Evolutionary conservation across 192 early-diverging fungal species (phyloP).

Genomic region (Geranomyces michiganensis): DNA sequence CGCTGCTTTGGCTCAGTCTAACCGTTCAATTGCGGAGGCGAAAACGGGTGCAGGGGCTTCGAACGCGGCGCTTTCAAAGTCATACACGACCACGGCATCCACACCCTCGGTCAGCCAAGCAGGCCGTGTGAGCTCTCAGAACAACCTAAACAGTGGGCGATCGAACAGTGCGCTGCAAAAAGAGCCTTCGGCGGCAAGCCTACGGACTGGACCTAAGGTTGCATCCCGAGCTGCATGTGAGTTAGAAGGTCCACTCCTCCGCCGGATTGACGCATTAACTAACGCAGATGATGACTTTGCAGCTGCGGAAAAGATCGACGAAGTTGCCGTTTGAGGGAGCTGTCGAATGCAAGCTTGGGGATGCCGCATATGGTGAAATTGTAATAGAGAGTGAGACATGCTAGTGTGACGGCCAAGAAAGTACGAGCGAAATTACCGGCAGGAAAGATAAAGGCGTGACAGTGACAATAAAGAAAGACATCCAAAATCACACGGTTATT

Average conservation of each 20-base stretch:
- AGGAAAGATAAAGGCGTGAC: too few relatives aligned
- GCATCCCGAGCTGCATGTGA: conserved; percentile 9
- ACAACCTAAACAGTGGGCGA: background rate
- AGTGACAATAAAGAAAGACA: too few relatives aligned
- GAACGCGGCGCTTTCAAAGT: conserved; percentile 2
- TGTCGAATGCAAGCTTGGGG: too few relatives aligned
- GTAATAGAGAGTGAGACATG: too few relatives aligned
- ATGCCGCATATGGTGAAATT: too few relatives aligned
- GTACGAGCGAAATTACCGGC: too few relatives aligned
- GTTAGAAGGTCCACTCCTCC: background rate
- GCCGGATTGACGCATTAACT: too few relatives aligned
- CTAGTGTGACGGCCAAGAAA: too few relatives aligned
- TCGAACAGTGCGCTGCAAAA: background rate
- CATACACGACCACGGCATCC: conserved; percentile 9
- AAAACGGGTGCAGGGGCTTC: background rate
- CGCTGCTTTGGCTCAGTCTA: conserved; percentile 8
- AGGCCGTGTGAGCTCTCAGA: background rate
- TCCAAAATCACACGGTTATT: too few relatives aligned
- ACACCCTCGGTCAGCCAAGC: background rate
- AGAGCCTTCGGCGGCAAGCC: background rate
- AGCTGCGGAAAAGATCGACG: too few relatives aligned
- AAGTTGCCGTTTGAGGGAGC: too few relatives aligned
- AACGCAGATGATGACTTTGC: too few relatives aligned
- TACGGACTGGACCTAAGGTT: background rate
- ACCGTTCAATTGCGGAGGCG: conserved; percentile 7